phyloP scores from a whole-genome alignment of 139 green algal genomes.

The Picochlorum sp. region DNA sequence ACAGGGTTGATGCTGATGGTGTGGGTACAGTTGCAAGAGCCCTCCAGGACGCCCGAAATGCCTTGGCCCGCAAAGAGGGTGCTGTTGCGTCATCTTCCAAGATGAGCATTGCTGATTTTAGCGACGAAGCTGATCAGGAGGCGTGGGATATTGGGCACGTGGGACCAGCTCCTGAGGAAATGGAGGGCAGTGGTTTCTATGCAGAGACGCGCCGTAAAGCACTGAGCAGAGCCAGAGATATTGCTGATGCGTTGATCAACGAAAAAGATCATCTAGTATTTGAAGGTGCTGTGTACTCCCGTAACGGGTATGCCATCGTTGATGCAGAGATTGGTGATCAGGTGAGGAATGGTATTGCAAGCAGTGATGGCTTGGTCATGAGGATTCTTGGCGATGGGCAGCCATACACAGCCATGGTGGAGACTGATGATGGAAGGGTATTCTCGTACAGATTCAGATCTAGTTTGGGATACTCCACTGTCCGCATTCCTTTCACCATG shows the following conservation, averaged over 20 bases:
- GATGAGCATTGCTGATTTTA: conserved; percentile 41
- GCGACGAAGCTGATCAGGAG: conserved; percentile 15
- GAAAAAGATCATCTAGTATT: conserved; percentile 48
- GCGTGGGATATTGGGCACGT: conserved; percentile 41
- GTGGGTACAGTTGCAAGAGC: conserved; percentile 51
- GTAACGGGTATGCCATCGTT: conserved; percentile 40
- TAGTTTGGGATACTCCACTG: conserved; percentile 44
- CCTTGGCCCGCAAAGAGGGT: conserved; percentile 12
- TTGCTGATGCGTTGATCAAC: conserved; percentile 24
- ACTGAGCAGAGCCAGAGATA: conserved; percentile 16
- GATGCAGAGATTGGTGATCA: conserved; percentile 16
- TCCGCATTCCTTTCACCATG: conserved; percentile 72
- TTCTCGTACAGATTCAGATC: conserved; percentile 63
- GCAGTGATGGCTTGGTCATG: conserved; percentile 72
- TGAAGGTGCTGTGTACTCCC: conserved; percentile 44
- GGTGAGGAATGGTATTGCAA: conserved; percentile 19
- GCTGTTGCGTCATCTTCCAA: conserved; percentile 24
- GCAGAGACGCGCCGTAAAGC: conserved; percentile 2
- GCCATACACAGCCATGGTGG: conserved; percentile 55
- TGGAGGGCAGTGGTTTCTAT: conserved; percentile 6
- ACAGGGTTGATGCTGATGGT: conserved; percentile 59
- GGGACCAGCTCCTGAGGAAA: conserved; percentile 7
- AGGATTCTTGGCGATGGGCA: conserved; percentile 73
- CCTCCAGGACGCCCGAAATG: conserved; percentile 39
- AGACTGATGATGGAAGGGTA: conserved; percentile 35